Percentiles rank a stretch among this genome's conserved stretches.
Conservation (phyloP, 345 rosid genomes). For the Capsella bursapastoris region DNA sequence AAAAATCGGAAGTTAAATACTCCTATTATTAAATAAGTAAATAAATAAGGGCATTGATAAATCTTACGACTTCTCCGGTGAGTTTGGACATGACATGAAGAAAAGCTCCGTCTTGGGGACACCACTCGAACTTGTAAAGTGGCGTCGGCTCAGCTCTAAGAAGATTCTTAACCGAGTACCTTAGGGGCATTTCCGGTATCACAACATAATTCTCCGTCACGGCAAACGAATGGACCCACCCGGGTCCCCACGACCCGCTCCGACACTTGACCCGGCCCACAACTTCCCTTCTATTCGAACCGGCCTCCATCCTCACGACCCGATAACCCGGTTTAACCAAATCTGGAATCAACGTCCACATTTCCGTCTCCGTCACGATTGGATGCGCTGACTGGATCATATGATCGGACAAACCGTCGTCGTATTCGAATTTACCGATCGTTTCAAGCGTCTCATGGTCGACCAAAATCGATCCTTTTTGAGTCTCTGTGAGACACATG, state of each 20-base stretch:
- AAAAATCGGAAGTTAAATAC: too few relatives aligned
- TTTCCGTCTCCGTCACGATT: conserved; percentile 74
- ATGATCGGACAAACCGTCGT: conserved; percentile 67
- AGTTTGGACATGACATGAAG: conserved; percentile 85
- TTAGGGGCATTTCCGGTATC: conserved; percentile 91
- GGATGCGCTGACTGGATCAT: conserved; percentile 94
- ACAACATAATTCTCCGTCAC: conserved; percentile 81
- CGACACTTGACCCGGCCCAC: conserved; percentile 80
- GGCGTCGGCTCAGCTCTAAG: conserved; percentile 93
- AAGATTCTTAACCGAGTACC: conserved; percentile 78
- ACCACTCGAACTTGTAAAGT: conserved; percentile 92
- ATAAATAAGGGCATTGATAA: too few relatives aligned
- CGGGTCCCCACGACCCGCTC: conserved; percentile 79
- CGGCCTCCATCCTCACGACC: conserved; percentile 82
- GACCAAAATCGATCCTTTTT: conserved; percentile 79
- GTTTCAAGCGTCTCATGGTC: conserved; percentile 76
- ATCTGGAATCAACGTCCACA: conserved; percentile 84
- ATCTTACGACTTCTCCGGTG: conserved; percentile 80
- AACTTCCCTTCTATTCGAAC: conserved; percentile 79
- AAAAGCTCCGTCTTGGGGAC: conserved; percentile 73
- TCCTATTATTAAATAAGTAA: too few relatives aligned
- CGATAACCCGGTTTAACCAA: conserved; percentile 73
- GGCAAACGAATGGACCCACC: conserved; percentile 98
- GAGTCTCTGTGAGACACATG: conserved; percentile 89
- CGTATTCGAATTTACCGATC: conserved; percentile 69